These are phyloP conservation scores for Umbelopsis isabellina DNA, from an alignment of 192 early-diverging fungal species.

Conservation along the genomic window DNA sequence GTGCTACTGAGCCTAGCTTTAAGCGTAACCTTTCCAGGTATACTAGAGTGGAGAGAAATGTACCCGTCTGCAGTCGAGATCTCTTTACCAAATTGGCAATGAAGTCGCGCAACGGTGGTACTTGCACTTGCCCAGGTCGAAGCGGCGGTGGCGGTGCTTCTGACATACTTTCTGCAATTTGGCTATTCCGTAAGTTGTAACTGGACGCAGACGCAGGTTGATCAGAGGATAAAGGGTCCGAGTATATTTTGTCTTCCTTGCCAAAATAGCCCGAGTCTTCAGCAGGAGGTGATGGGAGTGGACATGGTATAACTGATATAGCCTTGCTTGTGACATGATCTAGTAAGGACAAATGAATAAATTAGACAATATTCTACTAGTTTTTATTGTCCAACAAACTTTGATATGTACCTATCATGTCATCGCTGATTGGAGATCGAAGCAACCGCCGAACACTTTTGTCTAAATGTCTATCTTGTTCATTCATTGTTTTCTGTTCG, in stretches of 20 bases:
- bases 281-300: not conserved
- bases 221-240: not conserved
- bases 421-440: not conserved
- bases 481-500: not conserved
- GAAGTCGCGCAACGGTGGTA: constrained; percentile 64
- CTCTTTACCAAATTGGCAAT: constrained; percentile 61
- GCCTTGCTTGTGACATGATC: constrained; percentile 7
- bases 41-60: constrained; percentile 65
- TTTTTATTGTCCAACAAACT: not conserved
- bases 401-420: not conserved
- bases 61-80: constrained; percentile 68
- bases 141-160: not conserved
- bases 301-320: constrained; percentile 4
- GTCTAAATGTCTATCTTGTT: not conserved
- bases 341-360: not conserved
- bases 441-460: not conserved
- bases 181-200: not conserved
- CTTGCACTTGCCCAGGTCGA: not conserved
- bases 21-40: constrained; percentile 63
- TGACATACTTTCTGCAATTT: not conserved
- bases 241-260: not conserved
- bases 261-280: not conserved
- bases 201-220: not conserved
- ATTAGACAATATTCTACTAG: not conserved
- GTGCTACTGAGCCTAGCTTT: constrained; percentile 63